Evolutionary conservation across 73 alveolate genomes (phyloP).

Genomic region (Paramecium pentaurelia): DNA sequence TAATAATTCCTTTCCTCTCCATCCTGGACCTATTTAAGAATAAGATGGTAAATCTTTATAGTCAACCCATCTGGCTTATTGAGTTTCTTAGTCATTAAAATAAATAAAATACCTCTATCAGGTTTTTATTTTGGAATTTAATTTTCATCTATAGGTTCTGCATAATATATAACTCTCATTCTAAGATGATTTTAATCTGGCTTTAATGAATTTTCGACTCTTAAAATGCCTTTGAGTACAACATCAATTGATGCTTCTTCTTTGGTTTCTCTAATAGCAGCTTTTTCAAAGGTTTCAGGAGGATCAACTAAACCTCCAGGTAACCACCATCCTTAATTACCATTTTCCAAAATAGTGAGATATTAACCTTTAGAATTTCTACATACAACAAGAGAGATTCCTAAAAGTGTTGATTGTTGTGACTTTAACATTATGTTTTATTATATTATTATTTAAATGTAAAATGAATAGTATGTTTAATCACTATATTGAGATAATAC

Average conservation of each 20-base stretch:
- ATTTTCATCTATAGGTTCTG: constrained; percentile 69
- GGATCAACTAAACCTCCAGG: constrained; percentile 66
- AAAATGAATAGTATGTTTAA: not conserved
- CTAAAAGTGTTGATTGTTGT: constrained; percentile 1
- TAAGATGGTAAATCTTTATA: constrained; percentile 23
- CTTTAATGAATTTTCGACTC: constrained; percentile 65
- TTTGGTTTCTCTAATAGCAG: constrained; percentile 75
- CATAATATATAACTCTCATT: constrained; percentile 71
- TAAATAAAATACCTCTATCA: not conserved
- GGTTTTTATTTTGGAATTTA: constrained; percentile 65
- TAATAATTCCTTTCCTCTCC: constrained; percentile 44
- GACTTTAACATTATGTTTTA: not conserved
- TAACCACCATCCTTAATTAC: constrained; percentile 52
- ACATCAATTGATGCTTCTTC: constrained; percentile 79
- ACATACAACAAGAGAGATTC: constrained; percentile 41
- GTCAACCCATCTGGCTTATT: not conserved
- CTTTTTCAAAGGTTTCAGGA: constrained; percentile 52
- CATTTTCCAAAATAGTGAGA: constrained; percentile 38
- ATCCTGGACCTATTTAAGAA: constrained; percentile 25
- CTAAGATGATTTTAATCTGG: constrained; percentile 34
- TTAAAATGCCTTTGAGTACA: constrained; percentile 67
- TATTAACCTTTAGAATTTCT: constrained; percentile 52
- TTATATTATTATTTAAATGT: not conserved
- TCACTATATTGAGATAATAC: not conserved
- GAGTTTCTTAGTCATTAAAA: not conserved